These are phyloP conservation scores for Herpetomonas muscarum DNA, from an alignment of 208 protist genomes.

Conservation along the genomic window DNA sequence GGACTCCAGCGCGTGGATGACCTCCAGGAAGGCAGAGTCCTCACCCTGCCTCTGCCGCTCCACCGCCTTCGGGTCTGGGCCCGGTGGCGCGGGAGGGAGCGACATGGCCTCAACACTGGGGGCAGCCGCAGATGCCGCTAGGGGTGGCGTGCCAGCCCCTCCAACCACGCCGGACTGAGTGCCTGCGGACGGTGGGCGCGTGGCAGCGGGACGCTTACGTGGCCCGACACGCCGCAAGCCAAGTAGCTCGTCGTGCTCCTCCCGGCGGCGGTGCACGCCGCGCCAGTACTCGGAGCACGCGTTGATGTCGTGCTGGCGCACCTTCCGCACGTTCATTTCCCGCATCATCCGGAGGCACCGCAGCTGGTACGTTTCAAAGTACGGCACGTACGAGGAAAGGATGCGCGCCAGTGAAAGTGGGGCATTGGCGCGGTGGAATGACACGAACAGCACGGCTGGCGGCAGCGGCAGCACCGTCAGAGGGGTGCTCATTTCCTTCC, in stretches of 20 bases:
- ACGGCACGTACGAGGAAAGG: constrained; percentile 60
- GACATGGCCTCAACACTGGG: neutral
- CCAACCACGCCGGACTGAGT: neutral
- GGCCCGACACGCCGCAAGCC: constrained; percentile 2
- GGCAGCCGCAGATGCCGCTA: neutral
- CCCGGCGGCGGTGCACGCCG: constrained; percentile 1
- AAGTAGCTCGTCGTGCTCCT: constrained; percentile 3
- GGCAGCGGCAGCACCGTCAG: no score
- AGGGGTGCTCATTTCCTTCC: no score
- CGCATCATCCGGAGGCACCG: constrained; percentile 25
- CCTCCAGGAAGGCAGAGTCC: constrained; percentile 62
- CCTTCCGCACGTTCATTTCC: constrained; percentile 16
- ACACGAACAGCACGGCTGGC: constrained; percentile 61
- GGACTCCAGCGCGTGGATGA: constrained; percentile 35
- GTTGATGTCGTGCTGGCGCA: constrained; percentile 28
- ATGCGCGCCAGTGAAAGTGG: constrained; percentile 59
- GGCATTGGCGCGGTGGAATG: constrained; percentile 33
- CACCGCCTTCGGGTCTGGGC: no score
- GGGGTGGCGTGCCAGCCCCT: no score
- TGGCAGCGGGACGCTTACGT: neutral
- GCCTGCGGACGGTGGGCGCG: neutral
- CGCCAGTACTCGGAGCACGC: constrained; percentile 45
- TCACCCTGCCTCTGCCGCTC: constrained; percentile 46
- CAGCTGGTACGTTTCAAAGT: constrained; percentile 49
- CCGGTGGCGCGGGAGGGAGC: no score